Evolutionary conservation across 2,329 filamentous ascomycete species (phyloP).

Genomic region (Orbilia javanica): DNA sequence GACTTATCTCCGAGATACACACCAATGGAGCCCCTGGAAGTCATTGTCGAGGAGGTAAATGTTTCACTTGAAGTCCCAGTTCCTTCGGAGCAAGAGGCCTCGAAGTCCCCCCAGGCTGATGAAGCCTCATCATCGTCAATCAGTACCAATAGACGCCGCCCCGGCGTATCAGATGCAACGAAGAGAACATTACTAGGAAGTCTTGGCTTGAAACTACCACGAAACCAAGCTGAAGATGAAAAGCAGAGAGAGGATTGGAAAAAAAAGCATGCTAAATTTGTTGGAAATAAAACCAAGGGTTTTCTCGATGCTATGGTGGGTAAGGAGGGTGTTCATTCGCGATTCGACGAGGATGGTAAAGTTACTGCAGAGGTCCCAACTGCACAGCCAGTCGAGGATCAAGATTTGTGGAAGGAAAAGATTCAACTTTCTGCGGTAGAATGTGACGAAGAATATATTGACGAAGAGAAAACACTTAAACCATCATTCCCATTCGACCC

Average conservation of each 20-base stretch:
- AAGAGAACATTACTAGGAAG: constrained; percentile 38
- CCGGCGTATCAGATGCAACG: constrained; percentile 35
- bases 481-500: constrained; percentile 62
- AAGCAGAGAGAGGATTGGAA: constrained; percentile 51
- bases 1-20: constrained; percentile 38
- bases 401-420: constrained; percentile 59
- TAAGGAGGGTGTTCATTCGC: constrained; percentile 36
- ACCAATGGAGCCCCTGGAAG: constrained; percentile 46
- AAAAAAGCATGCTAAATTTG: constrained; percentile 42
- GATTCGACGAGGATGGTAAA: constrained; percentile 60
- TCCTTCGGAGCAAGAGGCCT: constrained; percentile 1
- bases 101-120: neutral
- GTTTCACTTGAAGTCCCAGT: constrained; percentile 28
- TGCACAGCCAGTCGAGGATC: neutral
- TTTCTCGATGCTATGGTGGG: constrained; percentile 52
- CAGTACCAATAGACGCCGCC: constrained; percentile 16
- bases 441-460: constrained; percentile 59
- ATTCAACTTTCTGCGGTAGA: constrained; percentile 61
- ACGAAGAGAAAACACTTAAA: constrained; percentile 46
- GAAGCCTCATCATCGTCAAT: constrained; percentile 14
- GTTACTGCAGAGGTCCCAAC: constrained; percentile 24
- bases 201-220: constrained; percentile 35
- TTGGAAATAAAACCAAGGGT: constrained; percentile 54
- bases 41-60: constrained; percentile 27
- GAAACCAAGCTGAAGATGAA: constrained; percentile 48